Evolutionary conservation across 495 filamentous ascomycete species (phyloP), one percentile per base, ranked within the genome.

Genomic region (Penicillium longicatenatum): DNA sequence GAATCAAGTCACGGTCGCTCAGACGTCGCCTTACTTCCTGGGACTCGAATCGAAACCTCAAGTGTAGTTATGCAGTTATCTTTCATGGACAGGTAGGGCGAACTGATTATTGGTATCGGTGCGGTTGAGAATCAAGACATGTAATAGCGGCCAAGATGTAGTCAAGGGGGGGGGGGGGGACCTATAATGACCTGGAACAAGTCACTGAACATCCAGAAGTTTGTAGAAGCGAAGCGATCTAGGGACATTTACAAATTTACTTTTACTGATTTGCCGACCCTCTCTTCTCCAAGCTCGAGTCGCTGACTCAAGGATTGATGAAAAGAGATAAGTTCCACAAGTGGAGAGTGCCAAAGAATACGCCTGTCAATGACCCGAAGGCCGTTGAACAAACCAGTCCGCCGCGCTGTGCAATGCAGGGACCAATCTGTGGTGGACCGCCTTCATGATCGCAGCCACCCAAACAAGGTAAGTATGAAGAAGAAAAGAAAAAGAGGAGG

Each of bases 401-500:
- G 73, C 85, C 86, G 78, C 85, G 85, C 63, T 88, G 86, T 89
- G 86, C 86, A 86, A 89, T 89, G 85, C 82, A 88, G 85, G 84
- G 75, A 83, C 85, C 79, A 79, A 79, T 71, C 71, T 73, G 77
- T 84, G 79, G 78, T 75, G 75, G 63, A 72, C 79, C 72, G 79
- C 73, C 75, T 81, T 84, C 75, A 72, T 87, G 85, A 87, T 75
- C 84, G 74, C 77, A 70, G 77, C 71, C 75, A 74, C 78, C 76
- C 78, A 82, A 81, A 84, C 82, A 87, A 88, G 84, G 85, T 88
- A 88, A 87, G 84, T 86, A 87, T 87, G 82, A 86, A 82, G 81
- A 85, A 82, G 69, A 74, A 70, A 78, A 77, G 71, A 71, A 74
- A 72, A 71, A 75, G 68, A 65, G 64, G 59, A 59, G 30, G 49